A percentile compares a stretch with the other conserved stretches of the same genome.
Evolutionary conservation across 257 asterid species (phyloP).

Genomic region (Lithospermum erythrorhizon): DNA sequence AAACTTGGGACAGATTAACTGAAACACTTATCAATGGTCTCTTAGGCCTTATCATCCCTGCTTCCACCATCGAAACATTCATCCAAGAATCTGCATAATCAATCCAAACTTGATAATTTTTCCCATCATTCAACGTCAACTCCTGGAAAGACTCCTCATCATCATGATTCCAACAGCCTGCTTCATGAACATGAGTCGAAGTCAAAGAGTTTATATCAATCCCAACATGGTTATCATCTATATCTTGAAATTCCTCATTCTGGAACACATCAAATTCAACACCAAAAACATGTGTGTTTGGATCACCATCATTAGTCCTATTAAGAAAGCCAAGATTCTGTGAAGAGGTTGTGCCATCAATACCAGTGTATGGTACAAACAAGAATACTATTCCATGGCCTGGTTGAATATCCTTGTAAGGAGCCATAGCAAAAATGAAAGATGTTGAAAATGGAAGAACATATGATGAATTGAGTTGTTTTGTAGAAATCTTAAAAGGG

Average conservation of each 20-base stretch:
- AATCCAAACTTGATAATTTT: conserved; percentile 64
- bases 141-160: conserved; percentile 18
- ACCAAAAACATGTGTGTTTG: conserved; percentile 43
- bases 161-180: conserved; percentile 54
- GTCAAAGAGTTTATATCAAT: conserved; percentile 45
- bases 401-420: conserved; percentile 28
- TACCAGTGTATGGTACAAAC: conserved; percentile 40
- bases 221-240: conserved; percentile 45
- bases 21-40: conserved; percentile 33
- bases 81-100: conserved; percentile 35
- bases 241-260: conserved; percentile 46
- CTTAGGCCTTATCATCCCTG: conserved; percentile 40
- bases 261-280: conserved; percentile 60
- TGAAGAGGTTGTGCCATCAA: conserved; percentile 32
- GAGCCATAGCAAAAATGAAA: conserved; percentile 79
- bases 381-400: conserved; percentile 70
- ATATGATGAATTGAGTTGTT: conserved; percentile 28
- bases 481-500: conserved; percentile 37
- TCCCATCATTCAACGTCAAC: conserved; percentile 39
- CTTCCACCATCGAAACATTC: conserved; percentile 53
- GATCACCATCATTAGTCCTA: conserved; percentile 30
- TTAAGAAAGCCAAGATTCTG: conserved; percentile 49
- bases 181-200: conserved; percentile 31
- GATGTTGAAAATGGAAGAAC: conserved; percentile 57
- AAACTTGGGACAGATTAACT: conserved; percentile 35